Base-by-base conservation (phyloP, 805 yeast species). In the Myxozyma monticola region DNA sequence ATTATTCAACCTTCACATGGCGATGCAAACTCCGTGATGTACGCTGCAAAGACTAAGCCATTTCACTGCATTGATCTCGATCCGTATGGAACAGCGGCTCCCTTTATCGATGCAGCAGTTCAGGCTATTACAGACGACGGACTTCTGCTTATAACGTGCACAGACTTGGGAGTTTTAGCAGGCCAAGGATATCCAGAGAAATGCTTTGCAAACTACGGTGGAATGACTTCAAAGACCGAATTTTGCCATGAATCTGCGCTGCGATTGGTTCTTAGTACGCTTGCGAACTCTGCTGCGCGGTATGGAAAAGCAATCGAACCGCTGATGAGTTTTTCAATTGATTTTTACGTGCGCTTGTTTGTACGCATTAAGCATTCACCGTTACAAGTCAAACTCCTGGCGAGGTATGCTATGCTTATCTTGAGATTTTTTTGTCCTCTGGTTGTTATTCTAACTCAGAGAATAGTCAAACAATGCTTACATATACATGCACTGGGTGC, bases 51-150 rank as follows among this genome's bases (percentile, higher is more conserved):
- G 45, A 39, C 56, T 69, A 31, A 35, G 42, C 42, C 68, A 63
- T 89, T 84, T 69, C 96, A 93, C 65, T 86, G 88, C 2, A 80
- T 93, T 50, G 99, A 93, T 69, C 75, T 93, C 44, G 99, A 93
- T 68, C 99, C 99, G 0, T 93, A 93, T 65, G 99, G 99, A 26
- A 85, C 97, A 0, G 99, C 96, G 0, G 80, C 96, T 0, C 99
- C 99, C 6, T 93, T 93, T 65, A 76, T 93, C 25, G 99, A 93
- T 66, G 81, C 93, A 28, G 97, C 98, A 0, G 73, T 93, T 28
- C 95, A 88, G 62, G 73, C 84, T 28, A 78, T 90, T n/a, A 78
- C 77, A 42, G 89, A 90, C 59, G 90, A 84, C 48, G 99, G 98
- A 1, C 63, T 93, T 37, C 69, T 93, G 58, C 71, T 93, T 43